phyloP scores from a whole-genome alignment of 2,329 filamentous ascomycete species.

The Leptographium procerum region DNA sequence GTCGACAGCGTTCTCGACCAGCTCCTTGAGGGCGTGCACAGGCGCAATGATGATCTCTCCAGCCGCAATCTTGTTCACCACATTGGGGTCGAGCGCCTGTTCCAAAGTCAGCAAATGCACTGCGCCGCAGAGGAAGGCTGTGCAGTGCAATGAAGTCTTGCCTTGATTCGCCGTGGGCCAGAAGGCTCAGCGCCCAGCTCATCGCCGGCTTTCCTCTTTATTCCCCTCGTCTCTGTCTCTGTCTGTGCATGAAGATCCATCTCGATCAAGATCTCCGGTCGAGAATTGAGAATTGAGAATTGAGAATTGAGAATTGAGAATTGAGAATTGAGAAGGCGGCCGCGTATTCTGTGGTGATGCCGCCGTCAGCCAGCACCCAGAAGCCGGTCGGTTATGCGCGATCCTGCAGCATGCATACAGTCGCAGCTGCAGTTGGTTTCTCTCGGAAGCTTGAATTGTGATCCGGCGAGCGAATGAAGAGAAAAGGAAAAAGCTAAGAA shows the following conservation, averaged over 20 bases:
- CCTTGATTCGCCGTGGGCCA: constrained; percentile 8
- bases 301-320: too few relatives aligned
- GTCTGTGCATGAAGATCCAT: neutral
- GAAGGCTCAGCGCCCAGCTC: neutral
- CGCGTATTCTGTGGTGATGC: too few relatives aligned
- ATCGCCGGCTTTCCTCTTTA: constrained; percentile 16
- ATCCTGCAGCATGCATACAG: too few relatives aligned
- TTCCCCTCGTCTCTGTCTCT: constrained; percentile 17
- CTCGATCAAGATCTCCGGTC: neutral
- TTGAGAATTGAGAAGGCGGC: too few relatives aligned
- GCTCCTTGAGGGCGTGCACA: constrained; percentile 88
- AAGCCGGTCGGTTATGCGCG: too few relatives aligned
- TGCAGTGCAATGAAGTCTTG: neutral
- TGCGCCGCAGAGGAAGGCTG: neutral
- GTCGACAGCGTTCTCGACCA: constrained; percentile 95
- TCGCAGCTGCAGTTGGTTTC: too few relatives aligned
- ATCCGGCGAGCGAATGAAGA: too few relatives aligned
- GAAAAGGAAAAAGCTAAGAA: too few relatives aligned
- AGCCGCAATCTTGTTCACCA: constrained; percentile 97
- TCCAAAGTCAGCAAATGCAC: neutral
- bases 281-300: too few relatives aligned
- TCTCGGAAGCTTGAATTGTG: too few relatives aligned
- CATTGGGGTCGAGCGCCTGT: constrained; percentile 76
- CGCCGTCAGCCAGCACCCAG: too few relatives aligned
- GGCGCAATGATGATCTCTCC: constrained; percentile 98